phyloP scores from a whole-genome alignment of 148 eudicot species.

The Amaranthus palmeri region DNA sequence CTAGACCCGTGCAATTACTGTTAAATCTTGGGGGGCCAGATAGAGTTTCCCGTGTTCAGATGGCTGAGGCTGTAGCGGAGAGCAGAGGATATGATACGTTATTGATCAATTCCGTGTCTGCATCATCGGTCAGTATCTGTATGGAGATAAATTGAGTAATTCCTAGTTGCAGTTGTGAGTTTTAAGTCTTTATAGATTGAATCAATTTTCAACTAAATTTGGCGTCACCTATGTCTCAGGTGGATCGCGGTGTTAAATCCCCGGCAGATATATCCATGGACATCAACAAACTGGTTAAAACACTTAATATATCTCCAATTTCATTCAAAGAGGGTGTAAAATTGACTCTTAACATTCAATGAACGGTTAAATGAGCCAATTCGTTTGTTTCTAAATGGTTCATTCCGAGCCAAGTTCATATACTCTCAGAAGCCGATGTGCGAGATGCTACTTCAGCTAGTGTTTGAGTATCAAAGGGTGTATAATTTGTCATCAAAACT shows the following conservation, averaged over 20 bases:
- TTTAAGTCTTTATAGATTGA: background rate
- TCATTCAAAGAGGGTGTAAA: constrained; percentile 62
- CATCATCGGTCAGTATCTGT: constrained; percentile 62
- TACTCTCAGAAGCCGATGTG: background rate
- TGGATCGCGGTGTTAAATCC: constrained; percentile 86
- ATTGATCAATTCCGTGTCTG: constrained; percentile 67
- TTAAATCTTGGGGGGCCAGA: constrained; percentile 87
- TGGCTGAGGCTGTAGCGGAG: constrained; percentile 83
- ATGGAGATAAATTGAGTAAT: background rate
- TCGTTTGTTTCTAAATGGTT: background rate
- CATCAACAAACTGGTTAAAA: constrained; percentile 49
- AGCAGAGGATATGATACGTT: constrained; percentile 57
- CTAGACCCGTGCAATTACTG: constrained; percentile 51
- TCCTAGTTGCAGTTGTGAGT: background rate
- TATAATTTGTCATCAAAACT: no score
- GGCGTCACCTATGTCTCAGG: constrained; percentile 35
- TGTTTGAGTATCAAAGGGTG: background rate
- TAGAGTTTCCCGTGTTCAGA: constrained; percentile 78
- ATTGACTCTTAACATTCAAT: constrained; percentile 51
- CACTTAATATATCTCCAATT: constrained; percentile 48
- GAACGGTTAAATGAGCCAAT: constrained; percentile 19
- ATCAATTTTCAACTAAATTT: no score
- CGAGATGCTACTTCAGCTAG: constrained; percentile 7
- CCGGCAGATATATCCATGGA: constrained; percentile 97
- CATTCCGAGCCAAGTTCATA: constrained; percentile 1